Base-by-base conservation (phyloP, 2,329 filamentous ascomycete species). In the Bertia moriformis region DNA sequence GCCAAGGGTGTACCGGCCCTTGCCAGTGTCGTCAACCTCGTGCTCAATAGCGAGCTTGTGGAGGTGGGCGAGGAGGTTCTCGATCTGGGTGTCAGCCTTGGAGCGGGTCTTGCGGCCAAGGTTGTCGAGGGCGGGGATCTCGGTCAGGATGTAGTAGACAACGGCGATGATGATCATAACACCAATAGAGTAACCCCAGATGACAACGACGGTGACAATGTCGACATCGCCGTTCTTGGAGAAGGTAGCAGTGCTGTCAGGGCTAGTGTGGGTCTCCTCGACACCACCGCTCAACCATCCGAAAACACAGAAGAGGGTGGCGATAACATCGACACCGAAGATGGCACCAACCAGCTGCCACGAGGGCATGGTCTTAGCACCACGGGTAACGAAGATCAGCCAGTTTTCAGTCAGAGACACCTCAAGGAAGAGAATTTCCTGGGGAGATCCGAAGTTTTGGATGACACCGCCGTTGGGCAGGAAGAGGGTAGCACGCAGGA, bases 301-400 rank as follows among this genome's bases (percentile, higher is more conserved):
- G 63, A 81, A 81, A 55, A 78, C 60, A 61, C 68, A 73, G 70
- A 83, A 83, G 49, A 82, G 65, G 41, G 78, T 81, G 20, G 78
- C 73, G 30, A 83, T 58, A 42, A 71, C 69, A 57, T 82, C 78
- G 52, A 83, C 78, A 57, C 68, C 63, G 51, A 78, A 64, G 58
- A 82, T 83, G 51, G 78, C 78, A 47, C 63, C 65, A 45, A 83
- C 66, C 40, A 83, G 62, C 60, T 82, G 77, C 73, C 75, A 82
- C 7, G 75, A 79, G 48, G 78, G 78, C 60, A 66, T 73, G 29
- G 78, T 83, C 59, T 76, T 68, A 48, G 68, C 71, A 58, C 75
- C 68, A 55, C 74, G 72, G 37, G 74, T 79, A 53, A 79, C 74
- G 57, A 79, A 78, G 50, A 79, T 79, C 40, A 79, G 62, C 73